A percentile compares a stretch with the other conserved stretches of the same genome.
Evolutionary conservation across 495 filamentous ascomycete genomes (phyloP).

Genomic region (Aspergillus affinis): DNA sequence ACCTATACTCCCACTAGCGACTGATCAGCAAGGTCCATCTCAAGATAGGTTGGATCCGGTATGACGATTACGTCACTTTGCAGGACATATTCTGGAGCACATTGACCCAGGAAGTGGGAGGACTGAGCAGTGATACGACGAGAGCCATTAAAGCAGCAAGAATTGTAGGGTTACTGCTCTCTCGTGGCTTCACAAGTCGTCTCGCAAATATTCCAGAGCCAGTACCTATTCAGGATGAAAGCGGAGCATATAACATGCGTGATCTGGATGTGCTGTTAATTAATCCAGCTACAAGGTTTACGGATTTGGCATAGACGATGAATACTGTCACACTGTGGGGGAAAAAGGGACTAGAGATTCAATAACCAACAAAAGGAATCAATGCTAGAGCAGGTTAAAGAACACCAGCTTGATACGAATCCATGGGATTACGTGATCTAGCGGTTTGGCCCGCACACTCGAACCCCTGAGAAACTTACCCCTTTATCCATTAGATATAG

Average conservation of each 20-base stretch:
- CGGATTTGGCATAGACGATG: slow-evolving; percentile 15
- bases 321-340: too few relatives aligned
- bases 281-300: slow-evolving; percentile 34
- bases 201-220: slow-evolving; percentile 35
- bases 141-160: slow-evolving; percentile 37
- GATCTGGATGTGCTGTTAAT: slow-evolving; percentile 39
- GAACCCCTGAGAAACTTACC: too few relatives aligned
- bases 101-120: slow-evolving; percentile 31
- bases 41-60: slow-evolving; percentile 35
- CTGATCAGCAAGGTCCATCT: slow-evolving; percentile 37
- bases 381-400: too few relatives aligned
- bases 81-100: slow-evolving; percentile 35
- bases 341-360: too few relatives aligned
- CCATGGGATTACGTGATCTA: too few relatives aligned
- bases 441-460: too few relatives aligned
- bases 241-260: slow-evolving; percentile 39
- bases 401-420: too few relatives aligned
- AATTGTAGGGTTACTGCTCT: slow-evolving; percentile 34
- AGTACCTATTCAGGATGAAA: slow-evolving; percentile 40
- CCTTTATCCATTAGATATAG: too few relatives aligned
- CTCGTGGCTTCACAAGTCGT: slow-evolving; percentile 39
- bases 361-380: too few relatives aligned
- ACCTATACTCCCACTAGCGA: slow-evolving; percentile 36
- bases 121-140: slow-evolving; percentile 27
- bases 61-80: slow-evolving; percentile 34